Percentiles rank a stretch among this genome's conserved stretches.
Evolutionary conservation across 2,329 filamentous ascomycete genomes (phyloP).

Genomic region (Coleophoma eucalyptorum): DNA sequence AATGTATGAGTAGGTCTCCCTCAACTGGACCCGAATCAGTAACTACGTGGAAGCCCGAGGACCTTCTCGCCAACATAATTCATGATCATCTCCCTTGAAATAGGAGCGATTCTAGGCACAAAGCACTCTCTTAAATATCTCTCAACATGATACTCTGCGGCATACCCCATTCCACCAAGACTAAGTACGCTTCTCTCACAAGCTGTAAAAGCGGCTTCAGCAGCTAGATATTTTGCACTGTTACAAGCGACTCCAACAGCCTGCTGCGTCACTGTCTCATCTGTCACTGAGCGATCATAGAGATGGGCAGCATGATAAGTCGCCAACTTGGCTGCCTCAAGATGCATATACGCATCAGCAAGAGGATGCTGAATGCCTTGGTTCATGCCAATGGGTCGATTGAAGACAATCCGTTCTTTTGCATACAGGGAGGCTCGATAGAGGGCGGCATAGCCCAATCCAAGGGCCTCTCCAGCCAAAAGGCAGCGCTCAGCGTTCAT

Average conservation of each 20-base stretch:
- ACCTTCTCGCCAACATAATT: slow-evolving; percentile 70
- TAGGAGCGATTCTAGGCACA: slow-evolving; percentile 60
- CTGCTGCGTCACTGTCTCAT: slow-evolving; percentile 46
- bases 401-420: slow-evolving; percentile 61
- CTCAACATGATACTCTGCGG: slow-evolving; percentile 62
- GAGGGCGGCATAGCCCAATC: slow-evolving; percentile 71
- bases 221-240: slow-evolving; percentile 68
- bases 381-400: slow-evolving; percentile 62
- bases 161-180: slow-evolving; percentile 63
- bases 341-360: slow-evolving; percentile 60
- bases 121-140: slow-evolving; percentile 62
- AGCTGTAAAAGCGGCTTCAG: slow-evolving; percentile 59
- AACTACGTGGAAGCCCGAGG: slow-evolving; percentile 63
- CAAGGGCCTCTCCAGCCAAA: slow-evolving; percentile 74
- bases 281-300: slow-evolving; percentile 51
- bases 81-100: slow-evolving; percentile 71
- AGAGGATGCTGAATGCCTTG: slow-evolving; percentile 64
- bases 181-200: slow-evolving; percentile 58
- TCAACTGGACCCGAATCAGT: slow-evolving; percentile 33
- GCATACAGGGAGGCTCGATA: slow-evolving; percentile 62
- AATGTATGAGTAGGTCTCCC: too few species aligned
- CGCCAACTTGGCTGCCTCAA: slow-evolving; percentile 62
- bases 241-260: slow-evolving; percentile 63
- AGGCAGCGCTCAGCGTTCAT: slow-evolving; percentile 79
- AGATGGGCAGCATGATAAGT: slow-evolving; percentile 62